Evolutionary conservation across 2,329 filamentous ascomycete genomes (phyloP).

Genomic region (Trichoderma afroharzianum): DNA sequence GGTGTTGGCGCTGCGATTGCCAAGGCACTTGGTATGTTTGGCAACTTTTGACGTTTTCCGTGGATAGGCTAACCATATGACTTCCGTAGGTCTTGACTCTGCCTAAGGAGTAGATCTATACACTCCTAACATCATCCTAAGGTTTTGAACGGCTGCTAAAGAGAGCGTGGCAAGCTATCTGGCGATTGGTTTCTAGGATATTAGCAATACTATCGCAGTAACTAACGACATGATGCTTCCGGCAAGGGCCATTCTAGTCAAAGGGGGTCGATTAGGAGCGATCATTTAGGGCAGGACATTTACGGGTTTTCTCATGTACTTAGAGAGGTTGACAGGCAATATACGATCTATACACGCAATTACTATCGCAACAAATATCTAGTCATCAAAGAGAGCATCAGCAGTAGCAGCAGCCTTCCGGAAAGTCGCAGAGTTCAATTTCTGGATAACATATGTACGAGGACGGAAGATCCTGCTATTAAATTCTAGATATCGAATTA

Average conservation of each 20-base stretch:
- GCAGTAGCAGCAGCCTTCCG: neutral
- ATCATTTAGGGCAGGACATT: neutral
- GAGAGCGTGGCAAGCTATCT: neutral
- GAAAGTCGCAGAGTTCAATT: neutral
- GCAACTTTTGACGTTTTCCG: neutral
- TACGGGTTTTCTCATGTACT: neutral
- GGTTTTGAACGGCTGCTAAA: neutral
- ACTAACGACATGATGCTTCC: neutral
- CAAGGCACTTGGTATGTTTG: neutral
- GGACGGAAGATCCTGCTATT: neutral
- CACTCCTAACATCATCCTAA: neutral
- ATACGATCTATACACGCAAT: neutral
- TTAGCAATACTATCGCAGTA: neutral
- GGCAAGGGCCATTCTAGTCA: neutral
- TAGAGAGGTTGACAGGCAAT: neutral
- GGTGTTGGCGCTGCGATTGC: conserved; percentile 39
- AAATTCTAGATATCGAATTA: neutral
- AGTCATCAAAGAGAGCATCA: neutral
- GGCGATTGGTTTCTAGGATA: neutral
- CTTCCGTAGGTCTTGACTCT: neutral
- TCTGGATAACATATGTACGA: neutral
- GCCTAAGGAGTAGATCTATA: neutral
- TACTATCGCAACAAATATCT: neutral
- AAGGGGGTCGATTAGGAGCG: neutral
- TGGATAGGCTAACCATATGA: neutral